Base-by-base conservation (phyloP, 441 rosid species). In the Aleurites moluccanus region DNA sequence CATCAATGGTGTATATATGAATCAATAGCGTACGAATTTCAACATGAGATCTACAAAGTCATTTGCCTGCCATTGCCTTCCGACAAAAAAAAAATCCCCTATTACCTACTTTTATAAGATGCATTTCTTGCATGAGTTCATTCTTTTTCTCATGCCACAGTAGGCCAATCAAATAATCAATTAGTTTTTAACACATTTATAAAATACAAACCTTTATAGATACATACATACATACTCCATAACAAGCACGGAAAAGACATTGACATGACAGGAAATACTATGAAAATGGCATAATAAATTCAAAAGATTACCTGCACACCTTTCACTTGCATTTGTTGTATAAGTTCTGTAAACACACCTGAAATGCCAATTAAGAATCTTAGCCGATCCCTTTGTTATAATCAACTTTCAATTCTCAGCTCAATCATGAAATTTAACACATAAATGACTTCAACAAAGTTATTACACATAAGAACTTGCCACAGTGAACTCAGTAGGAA, bases 301-400 rank as follows among this genome's bases (percentile, higher is more conserved):
- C 21, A 27, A 38, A 77, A 33, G 20, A 10, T 79, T 88, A 95
- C 98, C 91, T 95, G 98, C 73, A 92, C 97, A 27, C 98, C 98
- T 83, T 91, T 93, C 72, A 95, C 98, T 84, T 88, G 97, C 92
- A 95, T 91, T 79, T 95, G 99, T 60, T 95, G 99, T 80, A 93
- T 88, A 61, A 93, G 98, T 86, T 95, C 99, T 0, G 99, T 95
- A 86, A 95, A 95, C n/a, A 95, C 99, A 79, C 99, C 99, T 95
- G 86, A 30, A 85, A 74, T 13, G 42, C 11, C 62, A 76, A 4
- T 27, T 10, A 27, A 11, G 10, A 44, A 64, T 15, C 64, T 62
- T 21, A 73, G 59, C 40, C 52, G 52, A 30, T 53, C 45, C 11
- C 21, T 53, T n/a, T 21, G 52, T 28, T 9, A 18, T 40, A 40